phyloP scores from a whole-genome alignment of 2,329 filamentous ascomycete species.

The Bipolaris sorokiniana region DNA sequence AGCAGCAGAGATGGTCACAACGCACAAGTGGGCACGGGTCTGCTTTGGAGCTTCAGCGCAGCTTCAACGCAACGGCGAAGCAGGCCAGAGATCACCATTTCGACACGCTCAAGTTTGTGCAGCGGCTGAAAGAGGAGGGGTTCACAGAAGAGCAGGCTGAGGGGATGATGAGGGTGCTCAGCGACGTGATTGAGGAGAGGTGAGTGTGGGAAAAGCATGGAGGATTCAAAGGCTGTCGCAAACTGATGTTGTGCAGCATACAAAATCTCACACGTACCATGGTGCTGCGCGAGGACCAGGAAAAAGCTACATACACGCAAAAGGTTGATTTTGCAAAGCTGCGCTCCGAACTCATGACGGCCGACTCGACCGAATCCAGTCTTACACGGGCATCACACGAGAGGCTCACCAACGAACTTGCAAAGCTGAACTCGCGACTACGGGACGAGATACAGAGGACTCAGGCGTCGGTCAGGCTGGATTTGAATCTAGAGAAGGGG shows the following conservation, averaged over 20 bases:
- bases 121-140: constrained; percentile 84
- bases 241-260: constrained; percentile 64
- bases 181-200: constrained; percentile 97
- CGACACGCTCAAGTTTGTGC: constrained; percentile 96
- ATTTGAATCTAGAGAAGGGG: constrained; percentile 95
- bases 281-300: constrained; percentile 93
- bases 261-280: constrained; percentile 97
- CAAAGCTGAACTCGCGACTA: constrained; percentile 86
- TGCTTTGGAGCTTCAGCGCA: constrained; percentile 26
- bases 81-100: constrained; percentile 86
- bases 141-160: constrained; percentile 95
- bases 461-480: constrained; percentile 88
- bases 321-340: constrained; percentile 99
- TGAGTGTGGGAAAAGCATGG: constrained; percentile 41
- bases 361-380: constrained; percentile 88
- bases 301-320: constrained; percentile 77
- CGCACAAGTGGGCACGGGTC: constrained; percentile 10
- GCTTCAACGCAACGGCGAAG: constrained; percentile 71
- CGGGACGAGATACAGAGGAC: constrained; percentile 94
- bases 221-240: neutral
- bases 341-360: constrained; percentile 88
- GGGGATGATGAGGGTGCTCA: constrained; percentile 98
- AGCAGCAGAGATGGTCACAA: constrained; percentile 11
- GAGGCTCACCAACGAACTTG: constrained; percentile 89
- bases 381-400: constrained; percentile 90